phyloP scores from a whole-genome alignment of 2,329 filamentous ascomycete genomes.

The Alternaria triticina region DNA sequence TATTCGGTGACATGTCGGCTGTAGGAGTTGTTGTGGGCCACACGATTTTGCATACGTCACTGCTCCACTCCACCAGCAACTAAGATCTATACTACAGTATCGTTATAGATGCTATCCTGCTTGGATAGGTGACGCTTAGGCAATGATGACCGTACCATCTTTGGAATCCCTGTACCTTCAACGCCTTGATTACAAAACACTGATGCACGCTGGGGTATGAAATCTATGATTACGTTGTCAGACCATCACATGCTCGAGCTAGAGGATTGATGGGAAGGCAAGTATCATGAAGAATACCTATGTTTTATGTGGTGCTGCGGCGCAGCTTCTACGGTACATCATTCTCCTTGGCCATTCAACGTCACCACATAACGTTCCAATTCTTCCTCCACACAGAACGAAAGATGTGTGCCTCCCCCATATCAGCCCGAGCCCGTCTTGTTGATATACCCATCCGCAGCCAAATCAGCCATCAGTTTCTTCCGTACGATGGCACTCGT shows the following conservation, averaged over 20 bases:
- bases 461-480: not conserved
- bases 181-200: not conserved
- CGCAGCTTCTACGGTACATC: not conserved
- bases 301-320: not conserved
- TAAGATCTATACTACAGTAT: not conserved
- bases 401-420: not conserved
- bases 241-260: slow-evolving; percentile 35
- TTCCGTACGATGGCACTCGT: slow-evolving; percentile 7
- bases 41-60: not conserved
- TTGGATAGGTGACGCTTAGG: not conserved
- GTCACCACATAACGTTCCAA: not conserved
- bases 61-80: not conserved
- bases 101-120: not conserved
- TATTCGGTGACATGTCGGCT: not conserved
- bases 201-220: not conserved
- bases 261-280: slow-evolving; percentile 38
- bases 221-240: not conserved
- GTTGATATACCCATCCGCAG: not conserved
- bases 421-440: not conserved
- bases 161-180: not conserved
- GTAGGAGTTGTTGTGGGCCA: not conserved
- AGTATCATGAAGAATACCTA: slow-evolving; percentile 1
- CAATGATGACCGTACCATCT: not conserved
- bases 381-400: not conserved
- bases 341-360: not conserved